A percentile compares a stretch with the other conserved stretches of the same genome.
Evolutionary conservation across 2,329 filamentous ascomycete genomes (phyloP).

Genomic region (Penicillium sp.): DNA sequence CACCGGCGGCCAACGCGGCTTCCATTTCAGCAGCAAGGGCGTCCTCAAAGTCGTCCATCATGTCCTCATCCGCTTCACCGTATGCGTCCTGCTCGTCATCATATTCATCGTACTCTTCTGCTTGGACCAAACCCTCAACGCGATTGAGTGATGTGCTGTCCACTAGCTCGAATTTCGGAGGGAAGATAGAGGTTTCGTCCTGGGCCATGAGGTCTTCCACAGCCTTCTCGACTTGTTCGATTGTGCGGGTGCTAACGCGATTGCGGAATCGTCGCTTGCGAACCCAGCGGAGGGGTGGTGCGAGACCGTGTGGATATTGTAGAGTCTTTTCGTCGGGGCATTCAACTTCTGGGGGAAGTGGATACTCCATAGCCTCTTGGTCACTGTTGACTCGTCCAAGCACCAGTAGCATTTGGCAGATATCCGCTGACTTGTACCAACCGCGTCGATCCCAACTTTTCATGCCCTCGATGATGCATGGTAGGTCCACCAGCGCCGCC

Average conservation of each 20-base stretch:
- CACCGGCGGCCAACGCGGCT: constrained; percentile 42
- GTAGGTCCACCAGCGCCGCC: constrained; percentile 76
- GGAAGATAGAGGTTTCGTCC: constrained; percentile 61
- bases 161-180: constrained; percentile 63
- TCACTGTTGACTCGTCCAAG: constrained; percentile 66
- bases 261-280: constrained; percentile 80
- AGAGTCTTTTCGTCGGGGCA: constrained; percentile 55
- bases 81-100: constrained; percentile 52
- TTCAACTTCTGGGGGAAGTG: constrained; percentile 72
- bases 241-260: constrained; percentile 76
- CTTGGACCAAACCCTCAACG: constrained; percentile 44
- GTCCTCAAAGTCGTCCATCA: constrained; percentile 43
- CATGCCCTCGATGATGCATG: constrained; percentile 85
- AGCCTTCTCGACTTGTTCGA: constrained; percentile 78
- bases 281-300: constrained; percentile 83
- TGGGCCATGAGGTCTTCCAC: constrained; percentile 71
- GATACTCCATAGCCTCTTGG: constrained; percentile 62
- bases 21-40: constrained; percentile 47
- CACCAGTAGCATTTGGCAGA: constrained; percentile 85
- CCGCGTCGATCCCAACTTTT: constrained; percentile 89
- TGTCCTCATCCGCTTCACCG: constrained; percentile 48
- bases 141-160: constrained; percentile 53
- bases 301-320: constrained; percentile 81
- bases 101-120: constrained; percentile 47
- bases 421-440: constrained; percentile 85